Conservation (phyloP, 768 basidiomycete species). For the Boletus sp. region DNA sequence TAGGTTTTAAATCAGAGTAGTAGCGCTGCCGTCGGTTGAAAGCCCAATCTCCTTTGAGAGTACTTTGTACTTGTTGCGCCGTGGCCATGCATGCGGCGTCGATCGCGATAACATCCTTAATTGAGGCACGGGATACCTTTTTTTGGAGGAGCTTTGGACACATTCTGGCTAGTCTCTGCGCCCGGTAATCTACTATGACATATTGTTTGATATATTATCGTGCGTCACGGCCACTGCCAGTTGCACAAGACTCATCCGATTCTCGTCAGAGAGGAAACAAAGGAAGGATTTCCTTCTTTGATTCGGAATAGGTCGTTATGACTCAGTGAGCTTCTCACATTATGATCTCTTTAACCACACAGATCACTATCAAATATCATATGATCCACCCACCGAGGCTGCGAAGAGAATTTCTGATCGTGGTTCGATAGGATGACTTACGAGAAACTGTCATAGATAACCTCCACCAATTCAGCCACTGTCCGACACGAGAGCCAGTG, state of each 20-base stretch:
- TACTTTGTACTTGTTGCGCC: conserved; percentile 34
- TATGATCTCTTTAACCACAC: neutral
- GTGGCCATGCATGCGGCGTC: conserved; percentile 21
- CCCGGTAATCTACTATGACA: conserved; percentile 17
- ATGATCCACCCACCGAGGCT: conserved; percentile 4
- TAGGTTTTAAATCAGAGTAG: conserved; percentile 7
- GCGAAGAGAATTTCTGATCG: neutral
- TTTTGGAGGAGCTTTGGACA: conserved; percentile 2
- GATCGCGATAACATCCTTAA: conserved; percentile 30
- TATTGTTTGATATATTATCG: conserved; percentile 5
- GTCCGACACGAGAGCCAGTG: neutral
- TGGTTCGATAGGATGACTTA: neutral
- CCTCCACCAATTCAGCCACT: neutral
- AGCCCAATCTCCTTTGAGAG: conserved; percentile 53
- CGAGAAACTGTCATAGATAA: conserved; percentile 1
- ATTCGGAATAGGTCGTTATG: neutral
- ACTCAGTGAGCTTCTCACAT: neutral
- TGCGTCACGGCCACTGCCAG: conserved; percentile 5
- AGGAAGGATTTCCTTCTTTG: neutral
- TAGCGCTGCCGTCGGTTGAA: conserved; percentile 43
- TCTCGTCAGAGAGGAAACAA: neutral
- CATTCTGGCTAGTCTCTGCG: conserved; percentile 10
- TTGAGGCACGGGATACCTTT: conserved; percentile 22
- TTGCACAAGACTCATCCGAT: conserved; percentile 3
- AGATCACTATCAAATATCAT: conserved; percentile 11